Evolutionary conservation across 2,329 filamentous ascomycete genomes (phyloP).

Genomic region (Bipolaris bicolor): DNA sequence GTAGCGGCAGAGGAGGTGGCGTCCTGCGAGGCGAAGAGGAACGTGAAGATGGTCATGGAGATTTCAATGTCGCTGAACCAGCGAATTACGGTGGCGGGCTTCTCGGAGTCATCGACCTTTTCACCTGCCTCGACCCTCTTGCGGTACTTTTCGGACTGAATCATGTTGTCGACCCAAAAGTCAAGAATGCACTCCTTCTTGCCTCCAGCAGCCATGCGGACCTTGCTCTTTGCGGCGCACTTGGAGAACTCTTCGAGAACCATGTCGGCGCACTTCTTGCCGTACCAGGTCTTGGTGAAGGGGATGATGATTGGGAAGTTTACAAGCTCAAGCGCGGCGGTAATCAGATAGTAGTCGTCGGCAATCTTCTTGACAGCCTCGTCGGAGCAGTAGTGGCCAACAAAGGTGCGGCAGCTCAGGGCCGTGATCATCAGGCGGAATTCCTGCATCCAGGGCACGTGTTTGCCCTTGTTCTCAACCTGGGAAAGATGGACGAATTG

Average conservation of each 20-base stretch:
- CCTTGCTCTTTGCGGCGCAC: constrained; percentile 92
- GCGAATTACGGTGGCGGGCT: constrained; percentile 82
- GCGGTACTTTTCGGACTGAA: constrained; percentile 81
- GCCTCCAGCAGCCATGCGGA: constrained; percentile 86
- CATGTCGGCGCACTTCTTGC: constrained; percentile 94
- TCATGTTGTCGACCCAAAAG: constrained; percentile 81
- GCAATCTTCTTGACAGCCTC: constrained; percentile 91
- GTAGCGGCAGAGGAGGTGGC: constrained; percentile 92
- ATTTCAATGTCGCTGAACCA: constrained; percentile 92
- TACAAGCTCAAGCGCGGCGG: constrained; percentile 92
- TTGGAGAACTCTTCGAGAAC: constrained; percentile 87
- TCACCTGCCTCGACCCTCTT: constrained; percentile 77
- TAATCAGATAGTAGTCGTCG: constrained; percentile 96
- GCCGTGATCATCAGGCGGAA: constrained; percentile 96
- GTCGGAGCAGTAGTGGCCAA: constrained; percentile 92
- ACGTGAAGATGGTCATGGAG: constrained; percentile 90
- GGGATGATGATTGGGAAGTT: constrained; percentile 88
- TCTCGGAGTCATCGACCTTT: constrained; percentile 65
- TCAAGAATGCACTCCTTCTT: constrained; percentile 93
- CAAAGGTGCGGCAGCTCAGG: constrained; percentile 94
- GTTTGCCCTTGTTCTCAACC: constrained; percentile 72
- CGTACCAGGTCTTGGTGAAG: constrained; percentile 95
- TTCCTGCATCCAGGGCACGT: constrained; percentile 84
- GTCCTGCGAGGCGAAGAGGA: constrained; percentile 96
- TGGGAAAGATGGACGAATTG: constrained; percentile 75